Percentiles rank a stretch among this genome's conserved stretches.
These are phyloP conservation scores for Cyclanthera cordifolia DNA, from an alignment of 306 rosid genomes.

Conservation along the genomic window DNA sequence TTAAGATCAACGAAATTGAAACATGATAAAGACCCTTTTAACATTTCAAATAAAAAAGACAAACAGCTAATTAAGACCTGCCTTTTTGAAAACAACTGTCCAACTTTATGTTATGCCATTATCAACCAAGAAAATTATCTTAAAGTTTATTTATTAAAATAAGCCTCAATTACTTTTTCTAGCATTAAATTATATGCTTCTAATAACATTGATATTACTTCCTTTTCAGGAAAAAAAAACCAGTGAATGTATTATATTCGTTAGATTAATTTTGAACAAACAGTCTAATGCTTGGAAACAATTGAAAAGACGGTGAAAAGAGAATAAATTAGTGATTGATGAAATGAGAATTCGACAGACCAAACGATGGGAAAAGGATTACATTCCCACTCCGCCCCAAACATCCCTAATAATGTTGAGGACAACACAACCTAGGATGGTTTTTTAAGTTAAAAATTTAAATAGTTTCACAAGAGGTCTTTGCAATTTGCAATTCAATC, in stretches of 20 bases:
- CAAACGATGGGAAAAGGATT: too few species aligned
- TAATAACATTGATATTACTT: not conserved
- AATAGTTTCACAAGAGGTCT: not conserved
- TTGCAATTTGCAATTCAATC: too few species aligned
- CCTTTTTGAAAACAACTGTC: not conserved
- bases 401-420: too few species aligned
- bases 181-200: not conserved
- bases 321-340: too few species aligned
- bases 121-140: not conserved
- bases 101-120: not conserved
- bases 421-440: too few species aligned
- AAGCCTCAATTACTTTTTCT: not conserved
- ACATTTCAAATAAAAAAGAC: not conserved
- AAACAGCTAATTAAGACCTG: not conserved
- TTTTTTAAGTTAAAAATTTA: too few species aligned
- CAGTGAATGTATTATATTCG: not conserved
- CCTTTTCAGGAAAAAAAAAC: not conserved
- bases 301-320: too few species aligned
- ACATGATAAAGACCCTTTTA: constrained; percentile 4
- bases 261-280: not conserved
- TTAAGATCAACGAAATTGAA: not conserved
- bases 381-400: too few species aligned
- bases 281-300: too few species aligned
- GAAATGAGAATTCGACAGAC: too few species aligned
- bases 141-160: not conserved